Evolutionary conservation across 2,329 filamentous ascomycete species (phyloP), one percentile per base, ranked within the genome.

Genomic region (Sclerotinia sclerotiorum): DNA sequence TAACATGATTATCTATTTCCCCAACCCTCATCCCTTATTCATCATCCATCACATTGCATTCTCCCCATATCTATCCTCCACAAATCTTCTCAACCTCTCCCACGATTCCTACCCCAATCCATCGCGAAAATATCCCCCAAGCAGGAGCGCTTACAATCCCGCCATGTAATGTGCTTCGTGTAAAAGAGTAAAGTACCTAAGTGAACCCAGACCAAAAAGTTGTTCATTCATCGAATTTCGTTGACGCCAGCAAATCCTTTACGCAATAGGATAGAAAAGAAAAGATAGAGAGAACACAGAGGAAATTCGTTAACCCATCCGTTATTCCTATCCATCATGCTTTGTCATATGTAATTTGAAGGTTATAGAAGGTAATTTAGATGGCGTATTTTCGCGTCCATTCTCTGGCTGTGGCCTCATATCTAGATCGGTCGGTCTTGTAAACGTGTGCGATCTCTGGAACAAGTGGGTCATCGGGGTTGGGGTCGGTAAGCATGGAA

Each of bases 371-470:
- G 35, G 32, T 65, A 39, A 51, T 44, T 70, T 88, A 98, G 82
- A 98, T 95, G 79, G 95, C 95, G 81, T 98, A 98, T 87, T 99
- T 99, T 81, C 94, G 89, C 77, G 95, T 99, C 95, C 95, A 99
- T 84, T 99, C 95, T 76, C 94, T 87, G 71, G 95, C 95, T 69
- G 94, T 98, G 74, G 93, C 92, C 84, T 99, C 95, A 82, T 99
- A 99, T 81, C 93, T 88, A 77, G 92, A 88, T 76, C 93, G 91
- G 82, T 99, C 95, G 74, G 94, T 97, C 90, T 99, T 99, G 91
- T 99, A 99, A 79, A 98, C 93, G 80, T 99, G 95, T 77, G 95
- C 95, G 78, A 99, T 99, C 85, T 99, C 95, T 73, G 95, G 95
- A 71, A 99, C 95, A 75, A 99, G 90, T 79, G 95, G 95, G 82